Base-by-base conservation (phyloP, 2,329 filamentous ascomycete genomes). In the Davidsoniella neocaledoniae region DNA sequence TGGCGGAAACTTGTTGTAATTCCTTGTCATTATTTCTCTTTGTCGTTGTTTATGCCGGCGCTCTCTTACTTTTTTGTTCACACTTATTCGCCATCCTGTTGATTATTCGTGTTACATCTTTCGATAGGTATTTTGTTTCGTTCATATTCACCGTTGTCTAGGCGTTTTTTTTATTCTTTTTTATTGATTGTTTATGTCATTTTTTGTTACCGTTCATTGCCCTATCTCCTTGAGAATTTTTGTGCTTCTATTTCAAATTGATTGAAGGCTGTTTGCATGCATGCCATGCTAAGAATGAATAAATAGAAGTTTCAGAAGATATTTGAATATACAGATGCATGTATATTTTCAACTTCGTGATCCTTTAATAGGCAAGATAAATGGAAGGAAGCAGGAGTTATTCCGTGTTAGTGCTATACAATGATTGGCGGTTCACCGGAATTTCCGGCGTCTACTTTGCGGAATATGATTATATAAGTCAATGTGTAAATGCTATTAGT, bases 71-170 rank as follows among this genome's bases (percentile, higher is more conserved):
- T 33, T 3, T 33, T 33, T 12, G 8, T 33, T 33, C 12, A 9
- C 12, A 33, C 7, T 9, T 33, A 9, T 33, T 5, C 29, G 12
- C 8, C 29, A 33, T 33, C 29, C 33, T 46, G n/a, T 54, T 26
- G 42, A 33, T 3, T 53, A 45, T 52, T 44, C n/a, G 49, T 46
- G 23, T 53, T 41, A 48, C 45, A 48, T 53, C n/a, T 33, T 39
- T 33, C 5, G 33, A 37, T 33, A 33, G 29, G 29, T 33, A 43
- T 33, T 21, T 23, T 19, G 51, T 43, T 43, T 48, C 48, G 33
- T 43, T 49, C 50, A 41, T 42, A 48, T 50, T 53, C 54, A 51
- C 56, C 54, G 3, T n/a, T 39, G 44, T 55, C 46, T 43, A 56
- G 39, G 39, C 43, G 51, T 54, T 53, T 56, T 49, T 46, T 43